Base-by-base conservation (phyloP, 2,329 filamentous ascomycete genomes). In the Talaromyces marneffei region DNA sequence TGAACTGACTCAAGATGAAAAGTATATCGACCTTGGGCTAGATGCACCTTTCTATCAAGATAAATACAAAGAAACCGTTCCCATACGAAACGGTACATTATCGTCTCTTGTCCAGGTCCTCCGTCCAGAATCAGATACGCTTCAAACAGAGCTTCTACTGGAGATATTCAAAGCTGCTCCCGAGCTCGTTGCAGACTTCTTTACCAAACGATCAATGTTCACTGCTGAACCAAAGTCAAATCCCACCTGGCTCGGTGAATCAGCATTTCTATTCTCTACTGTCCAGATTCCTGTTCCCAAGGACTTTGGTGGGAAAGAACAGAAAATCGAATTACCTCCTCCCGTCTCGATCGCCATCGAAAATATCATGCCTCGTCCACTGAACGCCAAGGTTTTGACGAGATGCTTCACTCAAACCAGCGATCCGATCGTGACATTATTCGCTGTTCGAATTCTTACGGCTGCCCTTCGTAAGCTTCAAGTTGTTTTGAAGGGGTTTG, bases 171-270 rank as follows among this genome's bases (percentile, higher is more conserved):
- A 81, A 64, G 85, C 85, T 7, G 90, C 89, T 0, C 93, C 95
- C 0, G 94, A 97, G 74, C 82, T 97, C 2, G 85, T 96, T 1
- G 89, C 91, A 46, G 87, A 92, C 69, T 99, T 95, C 73, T 97
- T 96, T 70, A 81, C 86, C 46, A 87, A 85, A 71, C 92, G 91
- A 70, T 87, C 84, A 63, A 85, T 87, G 59, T 94, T 97, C 69
- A 85, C 87, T 0, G 91, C 96, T 65, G 92, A 97, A 44, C 92
- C 94, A 0, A 97, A 96, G 71, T 82, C 95, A 4, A 94, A 92
- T 2, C 87, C 92, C 48, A 94, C 92, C 0, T 99, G 94, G 94
- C 90, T 97, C 66, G 92, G 93, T 44, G 96, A 95, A 71, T 91
- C 92, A 0, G 87, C 92, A 0, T 91, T 97, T 64, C 77, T 99